Evolutionary conservation across 179 eudicot genomes (phyloP).

Genomic region (Drosera spatulata): DNA sequence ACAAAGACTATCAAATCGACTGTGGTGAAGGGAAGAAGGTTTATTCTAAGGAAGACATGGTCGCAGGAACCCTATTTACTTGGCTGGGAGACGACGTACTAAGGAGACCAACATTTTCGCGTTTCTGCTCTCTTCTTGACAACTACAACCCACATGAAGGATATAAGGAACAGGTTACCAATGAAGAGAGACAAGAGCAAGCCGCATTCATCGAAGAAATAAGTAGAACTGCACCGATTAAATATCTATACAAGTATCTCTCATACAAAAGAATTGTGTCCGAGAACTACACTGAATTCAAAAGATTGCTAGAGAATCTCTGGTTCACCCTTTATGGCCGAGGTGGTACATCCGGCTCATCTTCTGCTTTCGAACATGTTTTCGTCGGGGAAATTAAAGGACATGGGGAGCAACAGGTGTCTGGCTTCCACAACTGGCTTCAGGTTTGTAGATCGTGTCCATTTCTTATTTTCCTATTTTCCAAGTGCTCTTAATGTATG

Average conservation of each 20-base stretch:
- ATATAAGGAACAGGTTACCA: constrained; percentile 57
- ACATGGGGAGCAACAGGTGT: constrained; percentile 61
- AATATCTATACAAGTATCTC: constrained; percentile 76
- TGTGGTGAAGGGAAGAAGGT: constrained; percentile 89
- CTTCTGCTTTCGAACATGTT: constrained; percentile 96
- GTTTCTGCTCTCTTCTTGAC: constrained; percentile 78
- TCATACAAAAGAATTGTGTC: constrained; percentile 32
- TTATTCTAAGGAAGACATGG: constrained; percentile 63
- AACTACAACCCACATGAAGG: constrained; percentile 91
- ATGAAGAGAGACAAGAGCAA: constrained; percentile 77
- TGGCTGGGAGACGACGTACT: constrained; percentile 61
- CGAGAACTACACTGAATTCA: constrained; percentile 50
- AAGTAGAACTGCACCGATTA: constrained; percentile 89
- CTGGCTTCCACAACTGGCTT: constrained; percentile 97
- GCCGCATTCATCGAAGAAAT: constrained; percentile 86
- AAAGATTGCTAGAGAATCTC: constrained; percentile 46
- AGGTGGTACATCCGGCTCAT: constrained; percentile 61
- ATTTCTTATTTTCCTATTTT: background rate
- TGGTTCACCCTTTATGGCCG: constrained; percentile 91
- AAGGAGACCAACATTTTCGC: constrained; percentile 62
- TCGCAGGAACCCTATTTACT: constrained; percentile 59
- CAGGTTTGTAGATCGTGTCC: constrained; percentile 40
- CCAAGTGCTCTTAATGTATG: background rate
- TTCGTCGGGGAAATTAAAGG: constrained; percentile 92
- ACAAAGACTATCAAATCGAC: constrained; percentile 71